A percentile compares a stretch with the other conserved stretches of the same genome.
Conservation (phyloP, 1,139 yeast genomes). For the Yamadazyma epiphylla region DNA sequence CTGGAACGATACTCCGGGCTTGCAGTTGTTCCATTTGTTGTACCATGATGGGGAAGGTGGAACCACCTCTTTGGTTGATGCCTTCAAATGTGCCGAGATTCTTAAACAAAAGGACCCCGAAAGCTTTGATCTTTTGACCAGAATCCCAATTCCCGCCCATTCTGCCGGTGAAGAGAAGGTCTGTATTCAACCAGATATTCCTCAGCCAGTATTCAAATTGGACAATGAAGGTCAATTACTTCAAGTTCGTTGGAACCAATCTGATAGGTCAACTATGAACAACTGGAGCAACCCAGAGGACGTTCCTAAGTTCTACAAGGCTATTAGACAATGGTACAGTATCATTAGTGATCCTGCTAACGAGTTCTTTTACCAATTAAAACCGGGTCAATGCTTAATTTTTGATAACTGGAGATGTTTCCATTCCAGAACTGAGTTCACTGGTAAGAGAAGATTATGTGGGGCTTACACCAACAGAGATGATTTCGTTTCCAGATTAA, state of each 20-base stretch:
- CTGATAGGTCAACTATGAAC: slow-evolving; percentile 68
- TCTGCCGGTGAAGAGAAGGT: slow-evolving; percentile 72
- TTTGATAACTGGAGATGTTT: slow-evolving; percentile 78
- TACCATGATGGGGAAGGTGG: slow-evolving; percentile 73
- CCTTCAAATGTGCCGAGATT: slow-evolving; percentile 58
- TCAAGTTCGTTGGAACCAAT: slow-evolving; percentile 75
- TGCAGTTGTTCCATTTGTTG: slow-evolving; percentile 67
- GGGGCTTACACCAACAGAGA: slow-evolving; percentile 74
- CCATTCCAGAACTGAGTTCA: slow-evolving; percentile 68
- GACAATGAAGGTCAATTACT: slow-evolving; percentile 51
- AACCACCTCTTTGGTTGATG: slow-evolving; percentile 66
- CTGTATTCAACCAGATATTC: slow-evolving; percentile 59
- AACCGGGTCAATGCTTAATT: slow-evolving; percentile 66
- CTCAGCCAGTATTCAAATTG: slow-evolving; percentile 61
- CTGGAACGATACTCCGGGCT: slow-evolving; percentile 75
- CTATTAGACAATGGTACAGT: slow-evolving; percentile 55
- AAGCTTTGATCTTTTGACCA: slow-evolving; percentile 50
- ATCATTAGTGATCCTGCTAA: slow-evolving; percentile 50
- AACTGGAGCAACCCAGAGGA: slow-evolving; percentile 51
- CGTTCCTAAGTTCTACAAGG: slow-evolving; percentile 56
- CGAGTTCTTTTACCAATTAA: slow-evolving; percentile 54
- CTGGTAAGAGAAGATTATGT: slow-evolving; percentile 71
- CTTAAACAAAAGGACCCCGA: slow-evolving; percentile 50
- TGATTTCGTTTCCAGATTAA: slow-evolving; percentile 59
- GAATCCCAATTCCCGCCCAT: slow-evolving; percentile 64